Percentiles rank a stretch among this genome's conserved stretches.
phyloP scores from a whole-genome alignment of 306 rosid genomes.

The Trifolium dubium region DNA sequence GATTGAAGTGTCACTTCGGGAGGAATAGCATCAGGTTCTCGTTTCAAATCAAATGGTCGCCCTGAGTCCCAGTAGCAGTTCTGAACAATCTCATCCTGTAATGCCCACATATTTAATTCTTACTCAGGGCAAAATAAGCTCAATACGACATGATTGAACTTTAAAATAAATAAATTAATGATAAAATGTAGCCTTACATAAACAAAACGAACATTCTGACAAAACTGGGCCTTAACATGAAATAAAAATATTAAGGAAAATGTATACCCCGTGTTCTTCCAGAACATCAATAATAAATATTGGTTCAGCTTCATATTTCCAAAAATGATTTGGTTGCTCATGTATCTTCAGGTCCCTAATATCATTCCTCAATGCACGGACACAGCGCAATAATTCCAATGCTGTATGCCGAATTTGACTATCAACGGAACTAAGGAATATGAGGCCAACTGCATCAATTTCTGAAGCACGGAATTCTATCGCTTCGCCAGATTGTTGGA shows the following conservation, averaged over 20 bases:
- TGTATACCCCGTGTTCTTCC: slow-evolving; percentile 96
- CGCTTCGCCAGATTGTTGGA: slow-evolving; percentile 72
- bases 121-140: slow-evolving; percentile 10
- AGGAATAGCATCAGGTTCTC: slow-evolving; percentile 94
- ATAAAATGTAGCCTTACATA: slow-evolving; percentile 56
- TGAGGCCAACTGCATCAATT: slow-evolving; percentile 96
- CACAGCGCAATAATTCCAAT: slow-evolving; percentile 90
- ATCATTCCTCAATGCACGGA: slow-evolving; percentile 95
- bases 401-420: slow-evolving; percentile 97
- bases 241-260: slow-evolving; percentile 22
- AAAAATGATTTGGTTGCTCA: slow-evolving; percentile 66
- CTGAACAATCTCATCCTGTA: slow-evolving; percentile 97
- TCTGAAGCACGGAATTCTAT: slow-evolving; percentile 92
- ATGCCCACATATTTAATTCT: slow-evolving; percentile 38
- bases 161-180: slow-evolving; percentile 39
- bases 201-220: slow-evolving; percentile 5
- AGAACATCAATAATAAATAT: slow-evolving; percentile 93
- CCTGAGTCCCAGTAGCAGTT: slow-evolving; percentile 98
- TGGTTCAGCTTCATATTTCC: slow-evolving; percentile 88
- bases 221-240: slow-evolving; percentile 35
- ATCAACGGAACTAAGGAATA: slow-evolving; percentile 96
- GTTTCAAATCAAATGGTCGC: slow-evolving; percentile 90
- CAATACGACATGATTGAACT: slow-evolving; percentile 34
- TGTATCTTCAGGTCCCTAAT: slow-evolving; percentile 69
- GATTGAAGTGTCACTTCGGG: slow-evolving; percentile 92